Evolutionary conservation across 768 basidiomycete genomes (phyloP).

Genomic region (Thelephora aurantiotincta): DNA sequence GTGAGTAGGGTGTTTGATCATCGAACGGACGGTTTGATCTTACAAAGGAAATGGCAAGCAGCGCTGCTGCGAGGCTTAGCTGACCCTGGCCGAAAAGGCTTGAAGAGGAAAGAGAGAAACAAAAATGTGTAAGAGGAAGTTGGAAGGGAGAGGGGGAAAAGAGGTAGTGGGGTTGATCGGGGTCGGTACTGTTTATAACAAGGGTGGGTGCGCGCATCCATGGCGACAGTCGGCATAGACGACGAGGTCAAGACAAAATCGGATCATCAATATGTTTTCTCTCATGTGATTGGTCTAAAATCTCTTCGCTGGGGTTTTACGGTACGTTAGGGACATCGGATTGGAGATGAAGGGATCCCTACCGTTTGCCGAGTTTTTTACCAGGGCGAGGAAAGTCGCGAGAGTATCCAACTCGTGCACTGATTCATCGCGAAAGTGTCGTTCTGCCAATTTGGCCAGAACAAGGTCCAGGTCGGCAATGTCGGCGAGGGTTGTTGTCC

Average conservation of each 20-base stretch:
- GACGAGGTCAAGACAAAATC: too few species aligned
- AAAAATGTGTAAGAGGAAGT: conserved; percentile 10
- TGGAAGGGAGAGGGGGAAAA: conserved; percentile 2
- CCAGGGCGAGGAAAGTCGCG: conserved; percentile 48
- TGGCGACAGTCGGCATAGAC: neutral
- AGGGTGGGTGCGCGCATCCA: neutral
- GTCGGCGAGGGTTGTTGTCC: conserved; percentile 59
- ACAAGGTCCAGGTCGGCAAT: conserved; percentile 50
- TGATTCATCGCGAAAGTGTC: conserved; percentile 54
- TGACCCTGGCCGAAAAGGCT: conserved; percentile 14
- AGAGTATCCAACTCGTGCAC: conserved; percentile 73
- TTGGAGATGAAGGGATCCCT: too few species aligned
- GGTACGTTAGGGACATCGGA: too few species aligned
- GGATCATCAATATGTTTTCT: too few species aligned
- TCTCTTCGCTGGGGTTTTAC: too few species aligned
- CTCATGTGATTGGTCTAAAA: too few species aligned
- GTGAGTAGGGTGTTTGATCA: neutral
- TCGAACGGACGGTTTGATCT: conserved; percentile 7
- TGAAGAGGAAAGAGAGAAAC: conserved; percentile 9
- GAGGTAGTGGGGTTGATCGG: neutral
- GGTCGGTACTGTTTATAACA: neutral
- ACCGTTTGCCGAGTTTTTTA: too few species aligned
- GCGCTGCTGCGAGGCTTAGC: conserved; percentile 32
- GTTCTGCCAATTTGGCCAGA: conserved; percentile 55
- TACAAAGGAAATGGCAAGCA: conserved; percentile 21